Base-by-base conservation (phyloP, 202 grass and related monocot genomes). In the Sporobolus alterniflorus region DNA sequence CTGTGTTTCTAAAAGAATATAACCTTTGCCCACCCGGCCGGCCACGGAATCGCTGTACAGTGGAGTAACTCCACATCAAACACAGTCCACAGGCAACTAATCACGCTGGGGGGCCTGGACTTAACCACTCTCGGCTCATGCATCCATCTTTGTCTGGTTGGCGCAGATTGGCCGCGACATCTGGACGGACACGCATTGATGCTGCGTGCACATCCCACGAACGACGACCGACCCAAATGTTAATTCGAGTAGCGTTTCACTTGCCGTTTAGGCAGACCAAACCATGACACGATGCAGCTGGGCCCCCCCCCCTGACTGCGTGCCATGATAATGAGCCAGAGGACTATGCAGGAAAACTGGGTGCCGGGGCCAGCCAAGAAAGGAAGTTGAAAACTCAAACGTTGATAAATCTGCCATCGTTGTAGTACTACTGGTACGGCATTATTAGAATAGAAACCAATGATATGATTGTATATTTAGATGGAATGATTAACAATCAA, bases 241-340 rank as follows among this genome's bases (percentile, higher is more conserved):
- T 73, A 48, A 65, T 16, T 11, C 66, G 28, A 29, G 33, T 55
- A 63, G 73, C 47, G 50, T 18, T 13, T 56, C 68, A 16, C 24
- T 54, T 43, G 85, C 15, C 16, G 14, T 77, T 47, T 71, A 21
- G 46, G 39, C 66, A 14, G 60, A 73, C 62, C 71, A 22, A 72
- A 64, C 34, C 64, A 18, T 9, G 11, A 1, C 16, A 25, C 11
- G 30, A 4, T 18, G 30, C 61, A 64, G 16, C n/a, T n/a, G n/a
- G 30, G 6, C 3, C 15, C 3, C 15, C 3, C 13, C 47, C 75
- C 21, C 44, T 46, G 75, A 13, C 59, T 3, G 46, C 26, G 26
- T 25, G 59, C 56, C 86, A 26, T 57, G 80, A 83, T 29, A 83
- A 74, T 47, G 75, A 68, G 69, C 69, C 43, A 11, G 5, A 24